These are phyloP conservation scores for Tetraselmis chui DNA, from an alignment of 139 green algal species.

Conservation along the genomic window DNA sequence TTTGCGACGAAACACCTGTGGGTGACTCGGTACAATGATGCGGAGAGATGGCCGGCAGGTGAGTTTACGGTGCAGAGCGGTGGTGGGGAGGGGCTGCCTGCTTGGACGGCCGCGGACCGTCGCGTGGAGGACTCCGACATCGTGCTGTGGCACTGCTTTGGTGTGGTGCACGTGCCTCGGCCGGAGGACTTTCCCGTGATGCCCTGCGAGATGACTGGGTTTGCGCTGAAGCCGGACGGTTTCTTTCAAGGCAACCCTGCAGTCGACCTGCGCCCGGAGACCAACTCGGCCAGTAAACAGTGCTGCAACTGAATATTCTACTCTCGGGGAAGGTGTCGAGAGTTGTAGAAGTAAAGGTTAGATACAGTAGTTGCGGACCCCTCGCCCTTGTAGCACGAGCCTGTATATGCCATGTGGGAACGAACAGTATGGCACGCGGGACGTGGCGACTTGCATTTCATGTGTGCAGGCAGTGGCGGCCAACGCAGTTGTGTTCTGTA, in stretches of 20 bases:
- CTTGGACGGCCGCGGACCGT: slow-evolving; percentile 29
- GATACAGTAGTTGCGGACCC: too few relatives aligned
- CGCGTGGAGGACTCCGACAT: slow-evolving; percentile 23
- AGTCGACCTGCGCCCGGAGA: slow-evolving; percentile 55
- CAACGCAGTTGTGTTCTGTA: too few relatives aligned
- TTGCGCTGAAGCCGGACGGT: slow-evolving; percentile 36
- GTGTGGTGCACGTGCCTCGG: slow-evolving; percentile 29
- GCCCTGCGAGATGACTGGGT: slow-evolving; percentile 35
- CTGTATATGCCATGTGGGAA: too few relatives aligned
- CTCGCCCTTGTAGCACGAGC: too few relatives aligned
- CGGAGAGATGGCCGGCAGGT: slow-evolving; percentile 60
- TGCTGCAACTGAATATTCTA: background rate
- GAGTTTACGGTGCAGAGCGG: slow-evolving; percentile 62
- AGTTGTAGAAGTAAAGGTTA: too few relatives aligned
- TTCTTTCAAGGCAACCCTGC: slow-evolving; percentile 62
- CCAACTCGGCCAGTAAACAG: slow-evolving; percentile 37
- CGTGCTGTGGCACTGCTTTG: slow-evolving; percentile 44
- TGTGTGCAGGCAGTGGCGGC: too few relatives aligned
- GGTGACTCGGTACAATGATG: slow-evolving; percentile 65
- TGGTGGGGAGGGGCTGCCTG: slow-evolving; percentile 38
- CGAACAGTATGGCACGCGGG: too few relatives aligned
- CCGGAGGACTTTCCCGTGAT: slow-evolving; percentile 50
- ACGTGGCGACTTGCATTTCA: too few relatives aligned
- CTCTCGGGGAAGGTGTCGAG: too few relatives aligned
- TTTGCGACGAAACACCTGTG: slow-evolving; percentile 75